Evolutionary conservation across 1,284 basidiomycete genomes (phyloP).

Genomic region (Rhodotorula sp.): DNA sequence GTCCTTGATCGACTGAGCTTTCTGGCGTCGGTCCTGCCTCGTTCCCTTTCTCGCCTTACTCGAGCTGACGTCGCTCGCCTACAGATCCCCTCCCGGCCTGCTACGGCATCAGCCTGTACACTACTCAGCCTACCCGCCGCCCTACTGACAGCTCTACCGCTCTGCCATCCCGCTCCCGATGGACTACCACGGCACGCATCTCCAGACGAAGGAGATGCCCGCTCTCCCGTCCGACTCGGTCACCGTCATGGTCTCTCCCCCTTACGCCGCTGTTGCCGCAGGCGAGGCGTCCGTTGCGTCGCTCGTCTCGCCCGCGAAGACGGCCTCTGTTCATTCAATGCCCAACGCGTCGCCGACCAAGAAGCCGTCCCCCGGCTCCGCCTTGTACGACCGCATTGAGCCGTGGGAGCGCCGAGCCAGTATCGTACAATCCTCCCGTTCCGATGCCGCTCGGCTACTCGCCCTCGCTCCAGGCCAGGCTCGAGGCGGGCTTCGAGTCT

Average conservation of each 20-base stretch:
- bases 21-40: conserved; percentile 4
- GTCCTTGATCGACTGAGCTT: conserved; percentile 7
- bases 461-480: background rate
- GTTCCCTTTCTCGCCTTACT: no score
- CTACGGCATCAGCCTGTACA: conserved; percentile 12
- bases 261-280: background rate
- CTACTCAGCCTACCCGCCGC: background rate
- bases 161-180: background rate
- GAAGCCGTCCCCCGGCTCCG: background rate
- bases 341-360: background rate
- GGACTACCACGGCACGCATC: no score
- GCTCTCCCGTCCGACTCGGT: background rate
- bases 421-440: background rate
- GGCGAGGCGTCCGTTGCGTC: background rate
- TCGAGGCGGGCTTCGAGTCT: background rate
- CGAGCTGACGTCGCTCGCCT: background rate
- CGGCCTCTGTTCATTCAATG: background rate
- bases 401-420: conserved; percentile 4
- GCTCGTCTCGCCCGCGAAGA: background rate
- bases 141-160: background rate
- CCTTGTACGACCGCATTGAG: conserved; percentile 3
- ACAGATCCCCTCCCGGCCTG: conserved; percentile 8
- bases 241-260: background rate
- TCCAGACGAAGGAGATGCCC: background rate
- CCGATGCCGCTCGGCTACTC: background rate